Evolutionary conservation across 2,329 filamentous ascomycete genomes (phyloP), one percentile per base, ranked within the genome.

Genomic region (Colletotrichum tropicale): DNA sequence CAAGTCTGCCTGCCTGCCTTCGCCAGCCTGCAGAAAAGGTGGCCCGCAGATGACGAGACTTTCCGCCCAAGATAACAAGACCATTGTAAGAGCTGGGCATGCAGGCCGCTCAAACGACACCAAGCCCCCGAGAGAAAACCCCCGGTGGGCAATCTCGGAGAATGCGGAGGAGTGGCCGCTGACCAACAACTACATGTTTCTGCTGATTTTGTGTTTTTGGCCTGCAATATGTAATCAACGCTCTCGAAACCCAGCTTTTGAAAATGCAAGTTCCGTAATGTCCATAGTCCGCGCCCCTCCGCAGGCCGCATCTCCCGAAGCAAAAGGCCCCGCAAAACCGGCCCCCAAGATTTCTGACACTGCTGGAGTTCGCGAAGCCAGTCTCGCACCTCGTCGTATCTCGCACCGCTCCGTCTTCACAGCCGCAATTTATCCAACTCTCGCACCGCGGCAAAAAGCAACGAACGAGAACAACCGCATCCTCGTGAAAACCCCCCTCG

Each of bases 261-360:
- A n/a, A n/a, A 48, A 21, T n/a, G 1, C 43, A 21, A 48, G 13
- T 18, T 56, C 43, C 30, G 55, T 15, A 12, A 5, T 36, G 10
- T 69, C 28, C 48, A 36, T 18, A 9, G 68, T n/a, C n/a, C 16
- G 68, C n/a, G 68, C n/a, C 61, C 55, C 67, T 66, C 72, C 55
- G 28, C 30, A 52, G 62, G 68, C 72, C 68, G 72, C 72, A 66
- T 66, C 36, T 71, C 38, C 72, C 72, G 61, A 75, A 75, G 26
- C 18, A n/a, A 48, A 16, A 69, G 36, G 24, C 43, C 70, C 73
- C 73, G 21, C 73, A 60, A 64, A 55, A 48, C 28, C 73, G 64
- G 43, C 56, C 58, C 68, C 38, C 16, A 38, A 28, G 48, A 43
- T 48, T 48, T 13, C 18, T n/a, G 3, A 7, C 18, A 4, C 18